phyloP scores from a whole-genome alignment of 2,329 filamentous ascomycete species.

The Arthrobotrys iridis region DNA sequence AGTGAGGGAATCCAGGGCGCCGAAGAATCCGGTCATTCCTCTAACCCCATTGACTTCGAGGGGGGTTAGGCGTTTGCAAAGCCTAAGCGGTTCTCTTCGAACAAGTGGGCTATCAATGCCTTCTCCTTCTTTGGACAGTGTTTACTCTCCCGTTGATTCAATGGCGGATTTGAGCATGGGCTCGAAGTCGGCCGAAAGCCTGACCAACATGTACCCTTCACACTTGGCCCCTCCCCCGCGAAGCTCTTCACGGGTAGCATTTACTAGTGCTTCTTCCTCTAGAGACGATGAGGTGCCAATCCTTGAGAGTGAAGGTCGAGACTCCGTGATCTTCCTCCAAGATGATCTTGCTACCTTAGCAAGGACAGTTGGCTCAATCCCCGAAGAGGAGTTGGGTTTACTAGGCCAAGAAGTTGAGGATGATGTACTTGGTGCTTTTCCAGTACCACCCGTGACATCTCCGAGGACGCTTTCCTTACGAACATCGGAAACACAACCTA shows the following conservation, averaged over 20 bases:
- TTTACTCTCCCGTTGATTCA: conserved; percentile 50
- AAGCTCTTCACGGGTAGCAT: conserved; percentile 42
- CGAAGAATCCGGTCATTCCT: conserved; percentile 44
- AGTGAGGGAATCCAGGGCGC: conserved; percentile 40
- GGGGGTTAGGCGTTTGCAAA: conserved; percentile 34
- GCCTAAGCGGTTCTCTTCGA: conserved; percentile 37
- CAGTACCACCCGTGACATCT: conserved; percentile 27
- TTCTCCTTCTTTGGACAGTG: conserved; percentile 41
- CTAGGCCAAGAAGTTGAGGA: conserved; percentile 39
- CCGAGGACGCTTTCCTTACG: not conserved
- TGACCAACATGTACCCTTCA: conserved; percentile 35
- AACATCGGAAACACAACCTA: not conserved
- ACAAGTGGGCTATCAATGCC: conserved; percentile 37
- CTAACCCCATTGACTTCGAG: conserved; percentile 38
- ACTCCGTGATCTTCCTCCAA: conserved; percentile 43
- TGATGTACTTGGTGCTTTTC: conserved; percentile 40
- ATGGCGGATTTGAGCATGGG: conserved; percentile 43
- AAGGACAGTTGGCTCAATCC: conserved; percentile 17
- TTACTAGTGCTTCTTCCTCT: conserved; percentile 4
- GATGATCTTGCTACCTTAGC: conserved; percentile 16
- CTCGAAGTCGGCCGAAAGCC: conserved; percentile 44
- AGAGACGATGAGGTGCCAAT: conserved; percentile 38
- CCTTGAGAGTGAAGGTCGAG: conserved; percentile 45
- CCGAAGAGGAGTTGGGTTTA: conserved; percentile 29
- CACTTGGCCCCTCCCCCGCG: conserved; percentile 45